Evolutionary conservation across 495 filamentous ascomycete genomes (phyloP), one percentile per base, ranked within the genome.

Genomic region (Aspergillus kassunensis): DNA sequence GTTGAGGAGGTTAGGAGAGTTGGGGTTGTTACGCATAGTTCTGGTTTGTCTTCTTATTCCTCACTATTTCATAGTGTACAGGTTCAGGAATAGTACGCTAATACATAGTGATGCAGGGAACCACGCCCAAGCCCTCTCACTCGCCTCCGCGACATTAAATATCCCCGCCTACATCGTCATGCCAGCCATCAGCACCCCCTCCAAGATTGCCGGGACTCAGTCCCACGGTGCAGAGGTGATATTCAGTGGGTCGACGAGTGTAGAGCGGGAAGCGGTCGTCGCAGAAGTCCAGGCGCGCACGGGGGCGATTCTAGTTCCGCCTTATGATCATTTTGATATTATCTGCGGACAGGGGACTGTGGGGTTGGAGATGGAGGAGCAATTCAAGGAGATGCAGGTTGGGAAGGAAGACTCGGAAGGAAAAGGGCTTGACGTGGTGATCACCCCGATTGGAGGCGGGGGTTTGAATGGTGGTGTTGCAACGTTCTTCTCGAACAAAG

Each of bases 1-100:
- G 80, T 80, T 69, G 69, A 75, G 21, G 78, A 75, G 49, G 70
- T 75, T 1, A 66, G 63, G 57, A 69, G 72, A 63, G 80, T 68
- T 59, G 92, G 91, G 4, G 92, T 97, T 3, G 81, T 93, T 43
- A 98, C 93, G 58, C 93, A 97, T 73, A 91, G 87, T 64, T 89
- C 84, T 62, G 92, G 91, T 91, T 69, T 49, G n/a, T n/a, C n/a
- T n/a, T n/a, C n/a, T n/a, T n/a, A n/a, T n/a, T n/a, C n/a, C n/a
- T n/a, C n/a, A n/a, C n/a, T n/a, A n/a, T n/a, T n/a, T n/a, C n/a
- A n/a, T n/a, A n/a, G n/a, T n/a, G n/a, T n/a, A n/a, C n/a, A n/a
- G n/a, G n/a, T n/a, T n/a, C n/a, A n/a, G n/a, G n/a, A n/a, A n/a
- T n/a, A n/a, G n/a, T n/a, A n/a, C n/a, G n/a, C n/a, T n/a, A n/a